Base-by-base conservation (phyloP, 768 basidiomycete species). In the Amanita brunnescens region DNA sequence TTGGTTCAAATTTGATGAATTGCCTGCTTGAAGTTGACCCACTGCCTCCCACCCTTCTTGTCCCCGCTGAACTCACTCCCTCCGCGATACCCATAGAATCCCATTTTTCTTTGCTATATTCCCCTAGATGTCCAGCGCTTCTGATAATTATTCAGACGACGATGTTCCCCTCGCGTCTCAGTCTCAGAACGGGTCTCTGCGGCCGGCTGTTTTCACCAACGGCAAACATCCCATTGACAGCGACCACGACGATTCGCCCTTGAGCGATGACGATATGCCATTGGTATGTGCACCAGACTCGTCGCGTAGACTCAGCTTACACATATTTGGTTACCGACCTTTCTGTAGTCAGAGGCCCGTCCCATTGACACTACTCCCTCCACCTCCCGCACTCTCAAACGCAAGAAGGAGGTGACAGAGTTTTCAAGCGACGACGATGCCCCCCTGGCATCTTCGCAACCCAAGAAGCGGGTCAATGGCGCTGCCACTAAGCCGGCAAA, bases 181-280 rank as follows among this genome's bases (percentile, higher is more conserved):
- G 58, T 63, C 73, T 55, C 63, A 64, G 54, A 60, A 67, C 35
- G 81, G 76, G 49, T 70, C 72, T 46, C 62, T 58, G 51, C 51
- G 55, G 57, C 62, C 57, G 53, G 55, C 52, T 58, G 62, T 67
- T 58, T 66, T 64, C 63, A 64, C 64, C 55, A 75, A 75, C 55
- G 68, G 70, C 53, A 78, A 80, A 57, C 70, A 71, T 43, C 72
- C 71, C 59, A 67, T 67, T 54, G 63, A 67, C 59, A 53, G 52
- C 52, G 69, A 70, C 21, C 65, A 64, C 20, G 67, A 70, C 51
- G 67, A 70, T 51, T 69, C 61, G 46, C 70, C 74, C 21, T 77
- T 83, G 76, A 85, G 83, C 55, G 85, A 86, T 53, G 84, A 80
- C 47, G 81, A 87, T 58, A 65, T 80, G 65, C 86, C 86, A 40